Base-by-base conservation (phyloP, 2,329 filamentous ascomycete genomes). In the Phoma sp. region DNA sequence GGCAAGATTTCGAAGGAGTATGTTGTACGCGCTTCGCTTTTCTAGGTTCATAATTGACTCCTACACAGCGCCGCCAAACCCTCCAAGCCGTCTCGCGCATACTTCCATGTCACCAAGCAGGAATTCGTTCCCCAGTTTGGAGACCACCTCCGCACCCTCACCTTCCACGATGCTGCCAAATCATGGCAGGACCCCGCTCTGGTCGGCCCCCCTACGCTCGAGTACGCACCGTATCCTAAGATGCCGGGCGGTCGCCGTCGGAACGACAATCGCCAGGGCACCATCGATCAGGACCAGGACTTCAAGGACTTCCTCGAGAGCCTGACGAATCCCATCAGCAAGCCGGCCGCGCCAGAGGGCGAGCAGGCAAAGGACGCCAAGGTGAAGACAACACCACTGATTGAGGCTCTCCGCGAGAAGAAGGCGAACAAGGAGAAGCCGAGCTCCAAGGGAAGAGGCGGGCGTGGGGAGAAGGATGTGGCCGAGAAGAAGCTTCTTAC, bases 261-360 rank as follows among this genome's bases (percentile, higher is more conserved):
- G 30, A 85, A 86, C 48, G 95, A 99, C 78, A 86, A 87, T 47
- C 87, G 93, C 11, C 91, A 96, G 72, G 95, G 93, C 47, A 96
- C 92, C 3, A 98, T 99, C 62, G 95, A 99, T 67, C 92, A 96
- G 71, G 95, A 99, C 68, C 87, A 91, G 0, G 95, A 98, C 65
- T 99, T 97, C 66, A 96, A 97, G 79, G 86, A 88, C 24, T 99
- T 98, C 72, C 82, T 99, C 7, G 90, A 96, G 72, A 89, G 85
- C 48, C 82, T 98, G 41, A 96, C 93, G 1, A 91, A 96, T 63
- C 85, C 84, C 2, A 80, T 86, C 56, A 75, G 77, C n/a, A 87
- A 84, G 67, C 75, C 84, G 10, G 67, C 78, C 8, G 75, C 79
- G 23, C 77, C 82, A 24, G 82, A 85, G 29, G 83, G 82, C 36